Evolutionary conservation across 2,329 filamentous ascomycete species (phyloP).

Genomic region (Fusarium sp.): DNA sequence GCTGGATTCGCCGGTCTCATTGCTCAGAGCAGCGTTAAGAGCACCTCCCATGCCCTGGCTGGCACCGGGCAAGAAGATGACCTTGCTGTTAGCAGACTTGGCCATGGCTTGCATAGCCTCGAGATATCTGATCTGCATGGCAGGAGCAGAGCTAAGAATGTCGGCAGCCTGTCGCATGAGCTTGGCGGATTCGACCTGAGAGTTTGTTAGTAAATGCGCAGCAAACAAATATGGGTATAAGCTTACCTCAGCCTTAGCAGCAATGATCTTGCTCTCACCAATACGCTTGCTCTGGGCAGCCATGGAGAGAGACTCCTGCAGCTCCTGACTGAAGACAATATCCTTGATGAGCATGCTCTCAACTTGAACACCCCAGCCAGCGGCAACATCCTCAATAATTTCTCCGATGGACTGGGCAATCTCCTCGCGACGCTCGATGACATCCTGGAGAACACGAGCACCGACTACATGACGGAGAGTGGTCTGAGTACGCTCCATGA

Average conservation of each 20-base stretch:
- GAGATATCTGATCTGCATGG: slow-evolving; percentile 98
- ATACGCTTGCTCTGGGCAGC: slow-evolving; percentile 98
- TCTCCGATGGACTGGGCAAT: slow-evolving; percentile 94
- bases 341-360: slow-evolving; percentile 99
- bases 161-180: slow-evolving; percentile 94
- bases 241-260: slow-evolving; percentile 84
- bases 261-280: slow-evolving; percentile 98
- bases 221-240: background rate
- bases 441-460: slow-evolving; percentile 94
- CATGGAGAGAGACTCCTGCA: slow-evolving; percentile 98
- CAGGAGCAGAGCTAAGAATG: slow-evolving; percentile 89
- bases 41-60: slow-evolving; percentile 67
- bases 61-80: slow-evolving; percentile 81
- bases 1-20: slow-evolving; percentile 62
- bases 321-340: slow-evolving; percentile 94
- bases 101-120: slow-evolving; percentile 99
- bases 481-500: slow-evolving; percentile 97
- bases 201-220: background rate
- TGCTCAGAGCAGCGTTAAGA: slow-evolving; percentile 61
- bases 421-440: slow-evolving; percentile 98
- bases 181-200: slow-evolving; percentile 88
- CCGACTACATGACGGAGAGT: slow-evolving; percentile 97
- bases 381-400: slow-evolving; percentile 96
- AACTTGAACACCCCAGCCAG: slow-evolving; percentile 94
- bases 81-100: slow-evolving; percentile 89